These are phyloP conservation scores for Ustulina deusta DNA, from an alignment of 2,329 filamentous ascomycete genomes.

Conservation along the genomic window DNA sequence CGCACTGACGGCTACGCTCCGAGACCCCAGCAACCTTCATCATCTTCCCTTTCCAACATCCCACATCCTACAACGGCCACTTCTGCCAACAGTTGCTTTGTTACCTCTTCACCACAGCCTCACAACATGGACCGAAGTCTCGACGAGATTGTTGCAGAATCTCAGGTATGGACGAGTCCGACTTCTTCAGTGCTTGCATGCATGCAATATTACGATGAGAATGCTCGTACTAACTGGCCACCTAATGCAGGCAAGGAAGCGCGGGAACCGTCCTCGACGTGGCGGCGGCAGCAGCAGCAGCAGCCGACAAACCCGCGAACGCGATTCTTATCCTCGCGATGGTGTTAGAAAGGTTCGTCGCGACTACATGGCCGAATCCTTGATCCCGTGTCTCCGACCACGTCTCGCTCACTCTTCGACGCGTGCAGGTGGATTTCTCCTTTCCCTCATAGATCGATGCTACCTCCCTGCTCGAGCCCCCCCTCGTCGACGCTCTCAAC, in stretches of 20 bases:
- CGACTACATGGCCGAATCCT: constrained; percentile 28
- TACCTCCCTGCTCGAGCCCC: constrained; percentile 46
- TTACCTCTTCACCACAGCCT: background rate
- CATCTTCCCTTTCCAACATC: constrained; percentile 8
- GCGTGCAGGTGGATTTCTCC: constrained; percentile 51
- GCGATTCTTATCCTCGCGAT: constrained; percentile 75
- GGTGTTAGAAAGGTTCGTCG: constrained; percentile 86
- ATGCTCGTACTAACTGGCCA: constrained; percentile 5
- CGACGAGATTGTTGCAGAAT: constrained; percentile 53
- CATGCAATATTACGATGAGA: too few species aligned
- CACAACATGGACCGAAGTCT: constrained; percentile 51
- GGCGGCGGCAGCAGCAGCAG: constrained; percentile 42
- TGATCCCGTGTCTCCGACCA: background rate
- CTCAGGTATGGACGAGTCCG: constrained; percentile 45
- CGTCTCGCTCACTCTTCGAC: constrained; percentile 37
- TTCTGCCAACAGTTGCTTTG: constrained; percentile 1
- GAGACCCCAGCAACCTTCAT: constrained; percentile 2
- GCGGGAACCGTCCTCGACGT: constrained; percentile 47
- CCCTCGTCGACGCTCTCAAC: constrained; percentile 49
- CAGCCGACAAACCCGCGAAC: constrained; percentile 50
- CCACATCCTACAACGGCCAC: background rate
- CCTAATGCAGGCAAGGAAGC: constrained; percentile 38
- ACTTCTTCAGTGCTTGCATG: background rate
- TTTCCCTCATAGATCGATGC: constrained; percentile 49
- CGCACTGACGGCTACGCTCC: background rate